These are phyloP conservation scores for Pulveroboletus sp. DNA, from an alignment of 768 basidiomycete species.

Conservation along the genomic window DNA sequence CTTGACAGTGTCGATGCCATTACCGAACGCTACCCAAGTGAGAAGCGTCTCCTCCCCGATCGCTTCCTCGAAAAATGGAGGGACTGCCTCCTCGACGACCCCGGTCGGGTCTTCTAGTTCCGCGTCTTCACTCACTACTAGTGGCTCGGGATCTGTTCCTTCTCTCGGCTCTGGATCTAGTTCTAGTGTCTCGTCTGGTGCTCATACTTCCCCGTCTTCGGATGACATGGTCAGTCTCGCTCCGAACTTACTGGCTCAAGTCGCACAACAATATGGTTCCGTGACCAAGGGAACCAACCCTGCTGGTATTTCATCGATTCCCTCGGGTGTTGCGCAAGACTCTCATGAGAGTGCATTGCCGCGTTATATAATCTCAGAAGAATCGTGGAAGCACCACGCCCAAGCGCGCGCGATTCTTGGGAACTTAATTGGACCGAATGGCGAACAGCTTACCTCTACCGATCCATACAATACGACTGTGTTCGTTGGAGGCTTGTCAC, in stretches of 20 bases:
- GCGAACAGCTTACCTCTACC: constrained; percentile 79
- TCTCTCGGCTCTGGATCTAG: constrained; percentile 47
- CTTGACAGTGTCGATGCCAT: constrained; percentile 46
- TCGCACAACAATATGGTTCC: constrained; percentile 43
- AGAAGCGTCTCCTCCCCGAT: constrained; percentile 73
- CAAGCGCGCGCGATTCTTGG: constrained; percentile 80
- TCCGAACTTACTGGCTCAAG: constrained; percentile 42
- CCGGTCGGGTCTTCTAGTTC: constrained; percentile 40
- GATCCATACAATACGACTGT: constrained; percentile 97
- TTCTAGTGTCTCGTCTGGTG: constrained; percentile 47
- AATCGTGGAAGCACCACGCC: constrained; percentile 80
- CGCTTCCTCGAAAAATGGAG: constrained; percentile 33
- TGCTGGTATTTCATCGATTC: constrained; percentile 27
- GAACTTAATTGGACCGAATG: constrained; percentile 81
- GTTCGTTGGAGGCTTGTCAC: constrained; percentile 88
- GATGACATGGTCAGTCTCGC: constrained; percentile 51
- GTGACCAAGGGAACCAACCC: constrained; percentile 29
- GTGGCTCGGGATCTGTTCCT: constrained; percentile 46
- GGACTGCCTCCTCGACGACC: constrained; percentile 23
- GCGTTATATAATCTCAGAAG: constrained; percentile 60
- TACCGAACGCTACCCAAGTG: constrained; percentile 40
- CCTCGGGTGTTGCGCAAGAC: constrained; percentile 39
- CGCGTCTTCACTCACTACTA: constrained; percentile 41
- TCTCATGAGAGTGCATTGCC: constrained; percentile 40
- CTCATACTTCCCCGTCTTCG: constrained; percentile 43